Evolutionary conservation across 1,139 yeast genomes (phyloP).

Genomic region (Magnusiomyces magnusii): DNA sequence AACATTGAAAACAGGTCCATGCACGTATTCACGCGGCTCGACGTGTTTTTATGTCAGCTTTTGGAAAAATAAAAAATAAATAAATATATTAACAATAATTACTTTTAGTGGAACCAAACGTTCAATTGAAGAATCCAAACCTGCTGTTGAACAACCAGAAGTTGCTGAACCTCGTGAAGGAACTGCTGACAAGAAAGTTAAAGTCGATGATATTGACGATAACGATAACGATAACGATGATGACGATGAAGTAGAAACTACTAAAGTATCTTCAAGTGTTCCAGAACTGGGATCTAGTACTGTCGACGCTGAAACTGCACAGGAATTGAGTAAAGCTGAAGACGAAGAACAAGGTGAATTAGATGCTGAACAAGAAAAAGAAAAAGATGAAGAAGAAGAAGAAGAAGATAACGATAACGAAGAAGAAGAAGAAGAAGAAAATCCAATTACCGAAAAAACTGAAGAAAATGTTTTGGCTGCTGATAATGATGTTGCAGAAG

Average conservation of each 20-base stretch:
- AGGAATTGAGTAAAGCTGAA: not conserved
- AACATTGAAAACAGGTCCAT: no score
- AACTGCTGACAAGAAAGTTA: not conserved
- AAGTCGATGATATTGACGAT: slow-evolving; percentile 1
- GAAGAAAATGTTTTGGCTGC: not conserved
- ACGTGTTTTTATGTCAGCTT: no score
- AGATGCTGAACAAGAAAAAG: not conserved
- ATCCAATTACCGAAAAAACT: not conserved
- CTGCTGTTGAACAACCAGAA: not conserved
- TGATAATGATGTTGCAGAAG: not conserved
- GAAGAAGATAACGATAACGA: not conserved
- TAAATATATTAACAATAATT: no score
- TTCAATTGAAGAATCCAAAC: slow-evolving; percentile 1
- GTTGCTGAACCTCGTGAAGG: not conserved
- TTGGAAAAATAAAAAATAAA: no score
- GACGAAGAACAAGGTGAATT: slow-evolving; percentile 3
- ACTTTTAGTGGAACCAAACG: slow-evolving; percentile 5
- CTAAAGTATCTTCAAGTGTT: not conserved
- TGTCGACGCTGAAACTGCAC: not conserved
- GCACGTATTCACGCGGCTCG: no score
- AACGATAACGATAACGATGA: not conserved
- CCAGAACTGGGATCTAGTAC: no score
- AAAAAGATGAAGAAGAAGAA: slow-evolving; percentile 1
- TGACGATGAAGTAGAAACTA: not conserved
- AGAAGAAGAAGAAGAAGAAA: not conserved